A percentile compares a stretch with the other conserved stretches of the same genome.
Conservation (phyloP, 345 rosid genomes). For the Geranium rotundifolium region DNA sequence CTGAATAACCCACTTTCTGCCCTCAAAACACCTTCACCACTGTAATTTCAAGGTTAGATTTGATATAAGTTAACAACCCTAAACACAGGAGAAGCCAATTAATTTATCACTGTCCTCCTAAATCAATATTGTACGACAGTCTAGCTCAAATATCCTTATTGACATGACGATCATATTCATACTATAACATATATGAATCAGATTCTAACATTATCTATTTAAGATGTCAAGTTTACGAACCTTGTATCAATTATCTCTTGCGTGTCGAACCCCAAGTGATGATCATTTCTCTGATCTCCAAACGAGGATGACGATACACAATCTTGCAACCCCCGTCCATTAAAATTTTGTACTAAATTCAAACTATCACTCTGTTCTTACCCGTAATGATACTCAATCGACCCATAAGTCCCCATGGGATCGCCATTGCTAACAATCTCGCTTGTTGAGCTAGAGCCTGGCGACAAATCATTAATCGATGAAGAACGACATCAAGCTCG, state of each 20-base stretch:
- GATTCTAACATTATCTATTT: neutral
- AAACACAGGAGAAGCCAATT: too few relatives aligned
- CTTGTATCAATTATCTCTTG: conserved; percentile 4
- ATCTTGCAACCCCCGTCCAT: conserved; percentile 18
- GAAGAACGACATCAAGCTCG: conserved; percentile 68
- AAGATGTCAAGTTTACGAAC: neutral
- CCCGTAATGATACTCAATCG: neutral
- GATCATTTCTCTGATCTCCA: conserved; percentile 1
- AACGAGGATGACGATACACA: neutral
- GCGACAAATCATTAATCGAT: conserved; percentile 51
- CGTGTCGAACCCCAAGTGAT: neutral
- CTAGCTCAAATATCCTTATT: too few relatives aligned
- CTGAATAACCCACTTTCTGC: neutral
- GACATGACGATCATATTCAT: too few relatives aligned
- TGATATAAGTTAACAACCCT: neutral
- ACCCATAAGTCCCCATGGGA: neutral
- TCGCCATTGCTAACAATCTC: neutral
- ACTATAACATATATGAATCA: neutral
- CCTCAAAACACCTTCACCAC: conserved; percentile 3
- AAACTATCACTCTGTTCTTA: neutral
- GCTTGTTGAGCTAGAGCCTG: neutral
- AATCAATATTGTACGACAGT: too few relatives aligned
- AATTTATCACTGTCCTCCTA: too few relatives aligned
- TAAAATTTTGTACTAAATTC: conserved; percentile 4
- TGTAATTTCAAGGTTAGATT: neutral